Evolutionary conservation across 1,284 basidiomycete genomes (phyloP).

Genomic region (Cryptococcus wingfieldii): DNA sequence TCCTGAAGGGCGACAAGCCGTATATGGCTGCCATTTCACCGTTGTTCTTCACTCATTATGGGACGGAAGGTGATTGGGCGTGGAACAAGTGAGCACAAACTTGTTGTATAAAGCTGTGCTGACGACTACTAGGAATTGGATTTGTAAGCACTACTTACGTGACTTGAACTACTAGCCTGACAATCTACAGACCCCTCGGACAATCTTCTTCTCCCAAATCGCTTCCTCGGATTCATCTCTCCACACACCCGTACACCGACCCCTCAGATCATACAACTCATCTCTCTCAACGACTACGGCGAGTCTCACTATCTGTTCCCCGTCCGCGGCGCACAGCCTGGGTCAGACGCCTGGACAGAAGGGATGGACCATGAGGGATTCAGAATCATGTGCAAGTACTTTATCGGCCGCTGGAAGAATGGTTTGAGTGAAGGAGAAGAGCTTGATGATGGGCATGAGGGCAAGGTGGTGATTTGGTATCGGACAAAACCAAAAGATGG

Average conservation of each 20-base stretch:
- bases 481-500: constrained; percentile 31
- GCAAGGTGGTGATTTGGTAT: constrained; percentile 42
- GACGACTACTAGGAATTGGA: background rate
- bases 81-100: constrained; percentile 47
- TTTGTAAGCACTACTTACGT: background rate
- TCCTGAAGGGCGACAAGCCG: constrained; percentile 46
- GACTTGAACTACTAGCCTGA: background rate
- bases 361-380: constrained; percentile 46
- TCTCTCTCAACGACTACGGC: constrained; percentile 50
- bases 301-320: constrained; percentile 48
- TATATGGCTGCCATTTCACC: constrained; percentile 63
- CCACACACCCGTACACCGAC: constrained; percentile 10
- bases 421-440: background rate
- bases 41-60: constrained; percentile 59
- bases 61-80: constrained; percentile 41
- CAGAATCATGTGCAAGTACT: constrained; percentile 40
- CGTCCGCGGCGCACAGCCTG: constrained; percentile 43
- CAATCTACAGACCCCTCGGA: constrained; percentile 42
- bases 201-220: constrained; percentile 40
- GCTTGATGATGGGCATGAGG: background rate
- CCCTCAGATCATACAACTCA: constrained; percentile 45
- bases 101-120: constrained; percentile 35
- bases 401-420: constrained; percentile 31
- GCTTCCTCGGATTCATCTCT: background rate
- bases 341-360: constrained; percentile 42